A percentile compares a stretch with the other conserved stretches of the same genome.
phyloP scores from a whole-genome alignment of 73 alveolate genomes.

The Tetrahymena elliotti region DNA sequence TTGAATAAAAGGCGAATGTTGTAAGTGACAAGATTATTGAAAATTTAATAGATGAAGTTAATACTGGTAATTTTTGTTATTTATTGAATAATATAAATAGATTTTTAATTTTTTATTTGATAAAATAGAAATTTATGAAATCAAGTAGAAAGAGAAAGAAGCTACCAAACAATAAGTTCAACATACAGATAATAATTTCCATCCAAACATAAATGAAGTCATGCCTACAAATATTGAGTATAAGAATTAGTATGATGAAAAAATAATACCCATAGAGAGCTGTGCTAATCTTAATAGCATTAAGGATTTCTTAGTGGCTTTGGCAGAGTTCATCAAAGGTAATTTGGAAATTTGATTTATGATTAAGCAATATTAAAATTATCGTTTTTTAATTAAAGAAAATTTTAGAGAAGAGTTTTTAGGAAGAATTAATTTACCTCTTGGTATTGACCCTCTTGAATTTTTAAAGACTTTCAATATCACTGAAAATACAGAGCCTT shows the following conservation, averaged over 20 bases:
- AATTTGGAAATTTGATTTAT: neutral
- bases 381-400: neutral
- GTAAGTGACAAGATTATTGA: neutral
- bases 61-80: neutral
- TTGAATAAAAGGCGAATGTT: neutral
- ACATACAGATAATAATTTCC: neutral
- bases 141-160: neutral
- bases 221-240: neutral
- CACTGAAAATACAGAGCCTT: neutral
- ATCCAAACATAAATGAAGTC: neutral
- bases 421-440: neutral
- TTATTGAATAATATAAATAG: neutral
- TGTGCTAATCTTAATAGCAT: neutral
- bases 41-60: neutral
- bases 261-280: neutral
- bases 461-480: neutral
- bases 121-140: neutral
- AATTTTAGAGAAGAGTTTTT: neutral
- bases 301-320: neutral
- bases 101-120: neutral
- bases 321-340: neutral
- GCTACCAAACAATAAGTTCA: neutral
- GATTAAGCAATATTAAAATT: too few relatives aligned
- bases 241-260: neutral
- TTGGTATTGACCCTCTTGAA: neutral